These are phyloP conservation scores for Colletotrichum australisinense DNA, from an alignment of 2,329 filamentous ascomycete species.

Conservation along the genomic window DNA sequence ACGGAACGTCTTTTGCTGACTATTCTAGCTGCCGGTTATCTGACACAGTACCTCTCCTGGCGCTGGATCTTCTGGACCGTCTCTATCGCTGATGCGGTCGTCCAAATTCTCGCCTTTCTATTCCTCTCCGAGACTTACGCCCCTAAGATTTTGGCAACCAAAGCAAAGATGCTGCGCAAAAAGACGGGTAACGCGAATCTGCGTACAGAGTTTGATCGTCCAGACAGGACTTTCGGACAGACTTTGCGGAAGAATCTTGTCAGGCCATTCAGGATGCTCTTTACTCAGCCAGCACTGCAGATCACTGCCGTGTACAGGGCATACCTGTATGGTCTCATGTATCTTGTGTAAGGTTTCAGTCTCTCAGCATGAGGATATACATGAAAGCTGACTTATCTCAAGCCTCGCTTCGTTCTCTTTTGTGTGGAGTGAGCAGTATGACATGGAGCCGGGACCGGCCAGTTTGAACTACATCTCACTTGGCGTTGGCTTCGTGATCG, in stretches of 20 bases:
- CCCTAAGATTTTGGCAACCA: slow-evolving; percentile 44
- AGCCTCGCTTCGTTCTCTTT: slow-evolving; percentile 63
- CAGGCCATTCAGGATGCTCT: slow-evolving; percentile 60
- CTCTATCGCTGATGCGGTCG: slow-evolving; percentile 48
- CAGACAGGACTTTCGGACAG: slow-evolving; percentile 40
- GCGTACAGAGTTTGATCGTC: slow-evolving; percentile 43
- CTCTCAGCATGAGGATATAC: rapidly evolving
- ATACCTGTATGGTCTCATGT: slow-evolving; percentile 65
- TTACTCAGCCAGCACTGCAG: slow-evolving; percentile 62
- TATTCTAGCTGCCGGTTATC: slow-evolving; percentile 49
- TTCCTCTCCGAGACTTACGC: slow-evolving; percentile 54
- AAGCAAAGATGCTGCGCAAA: slow-evolving; percentile 42
- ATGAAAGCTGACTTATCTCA: background rate
- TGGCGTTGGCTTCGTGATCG: slow-evolving; percentile 64
- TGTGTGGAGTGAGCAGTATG: slow-evolving; percentile 60
- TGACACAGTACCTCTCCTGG: slow-evolving; percentile 52
- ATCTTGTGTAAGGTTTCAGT: slow-evolving; percentile 52
- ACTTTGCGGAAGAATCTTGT: slow-evolving; percentile 48
- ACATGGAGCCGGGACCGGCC: slow-evolving; percentile 56
- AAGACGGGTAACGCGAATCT: slow-evolving; percentile 43
- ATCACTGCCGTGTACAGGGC: slow-evolving; percentile 61
- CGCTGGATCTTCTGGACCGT: slow-evolving; percentile 58
- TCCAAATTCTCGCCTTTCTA: slow-evolving; percentile 49
- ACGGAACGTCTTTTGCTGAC: background rate
- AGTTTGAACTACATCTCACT: slow-evolving; percentile 66